Base-by-base conservation (phyloP, 768 basidiomycete genomes). In the Hericium erinaceus region DNA sequence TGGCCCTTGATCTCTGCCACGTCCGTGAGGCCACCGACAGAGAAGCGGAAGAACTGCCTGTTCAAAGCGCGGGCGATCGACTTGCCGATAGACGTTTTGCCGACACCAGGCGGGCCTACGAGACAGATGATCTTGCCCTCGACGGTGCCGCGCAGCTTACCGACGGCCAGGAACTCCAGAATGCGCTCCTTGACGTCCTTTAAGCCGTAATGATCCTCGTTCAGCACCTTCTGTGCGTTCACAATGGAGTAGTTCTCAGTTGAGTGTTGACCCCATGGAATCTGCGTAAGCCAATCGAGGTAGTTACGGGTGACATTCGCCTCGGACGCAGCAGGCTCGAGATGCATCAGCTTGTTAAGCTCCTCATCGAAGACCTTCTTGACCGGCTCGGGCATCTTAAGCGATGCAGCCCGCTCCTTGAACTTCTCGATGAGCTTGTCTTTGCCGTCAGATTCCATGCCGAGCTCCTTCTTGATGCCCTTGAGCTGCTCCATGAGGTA, bases 1-100 rank as follows among this genome's bases (percentile, higher is more conserved):
- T 99, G 97, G 1, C 97, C 97, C 73, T 98, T 98, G 67, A 99
- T 98, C 79, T 98, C 97, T 56, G 97, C 97, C 0, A 98, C 94
- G 69, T 99, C 97, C 50, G 92, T 92, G 67, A 99, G 72, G 13
- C 97, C 95, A 61, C 97, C 95, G 4, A 98, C 95, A 9, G 89
- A 92, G 74, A 99, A 97, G 51, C 94, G 80, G 82, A 95, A 98
- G 75, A 98, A 98, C 69, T 92, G 86, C 58, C 95, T 74, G 26
- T 87, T 84, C 22, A 99, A 75, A 3, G 95, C 95, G 15, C 93
- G 80, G 0, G 97, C 87, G 53, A 99, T 97, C 2, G 87, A 90
- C 76, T 95, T 95, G 51, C 95, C 95, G 46, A 98, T 97, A 57
- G 84, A 87, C 4, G 95, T 98, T 76, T 98, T 98, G 41, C 95